Evolutionary conservation across 495 filamentous ascomycete species (phyloP).

Genomic region (Aspergillus kassunensis): DNA sequence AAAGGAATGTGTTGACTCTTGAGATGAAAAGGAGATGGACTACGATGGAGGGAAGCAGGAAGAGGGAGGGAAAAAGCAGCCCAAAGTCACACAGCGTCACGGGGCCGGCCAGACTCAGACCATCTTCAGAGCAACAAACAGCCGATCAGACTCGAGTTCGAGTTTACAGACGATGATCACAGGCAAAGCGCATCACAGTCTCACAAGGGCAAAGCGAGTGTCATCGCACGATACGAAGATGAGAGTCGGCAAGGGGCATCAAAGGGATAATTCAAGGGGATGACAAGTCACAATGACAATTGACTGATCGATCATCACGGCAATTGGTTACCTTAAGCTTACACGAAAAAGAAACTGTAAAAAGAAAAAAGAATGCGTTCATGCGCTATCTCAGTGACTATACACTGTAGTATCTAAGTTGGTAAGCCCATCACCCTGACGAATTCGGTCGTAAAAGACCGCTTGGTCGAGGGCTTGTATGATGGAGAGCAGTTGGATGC

Average conservation of each 20-base stretch:
- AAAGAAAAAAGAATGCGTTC: neutral
- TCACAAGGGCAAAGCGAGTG: neutral
- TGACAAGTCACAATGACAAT: conserved; percentile 10
- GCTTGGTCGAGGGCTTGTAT: conserved; percentile 27
- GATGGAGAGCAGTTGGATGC: conserved; percentile 53
- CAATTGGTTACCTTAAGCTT: neutral
- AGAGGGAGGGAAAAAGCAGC: neutral
- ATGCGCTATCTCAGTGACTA: conserved; percentile 8
- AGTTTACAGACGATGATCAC: neutral
- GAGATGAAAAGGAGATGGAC: neutral
- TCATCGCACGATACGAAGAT: neutral
- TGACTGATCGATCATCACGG: neutral
- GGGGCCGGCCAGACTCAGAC: conserved; percentile 1
- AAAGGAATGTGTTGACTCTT: too few relatives aligned
- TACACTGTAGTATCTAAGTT: conserved; percentile 13
- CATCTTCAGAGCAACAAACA: neutral
- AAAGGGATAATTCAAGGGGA: conserved; percentile 17
- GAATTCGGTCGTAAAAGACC: conserved; percentile 5
- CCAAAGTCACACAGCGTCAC: conserved; percentile 14
- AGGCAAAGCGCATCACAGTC: neutral
- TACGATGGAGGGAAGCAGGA: neutral
- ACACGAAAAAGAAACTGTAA: neutral
- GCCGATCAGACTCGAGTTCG: too few relatives aligned
- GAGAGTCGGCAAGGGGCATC: conserved; percentile 9
- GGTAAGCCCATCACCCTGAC: conserved; percentile 23